Conservation (phyloP, 2,329 filamentous ascomycete species). For the Ceratocystis lukuohia region DNA sequence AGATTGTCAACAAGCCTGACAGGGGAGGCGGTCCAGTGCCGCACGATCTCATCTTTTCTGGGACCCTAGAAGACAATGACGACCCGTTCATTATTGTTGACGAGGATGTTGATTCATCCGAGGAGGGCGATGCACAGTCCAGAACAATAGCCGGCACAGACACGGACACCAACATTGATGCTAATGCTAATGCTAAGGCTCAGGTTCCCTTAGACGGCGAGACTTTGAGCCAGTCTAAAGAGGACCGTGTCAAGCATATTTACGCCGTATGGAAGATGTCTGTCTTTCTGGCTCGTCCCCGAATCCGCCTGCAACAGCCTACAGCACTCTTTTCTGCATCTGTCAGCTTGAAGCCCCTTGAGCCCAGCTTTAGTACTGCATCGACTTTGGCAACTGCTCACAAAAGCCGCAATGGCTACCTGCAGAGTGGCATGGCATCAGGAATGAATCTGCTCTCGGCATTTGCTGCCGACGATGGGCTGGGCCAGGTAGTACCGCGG, state of each 20-base stretch:
- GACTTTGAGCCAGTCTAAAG: constrained; percentile 14
- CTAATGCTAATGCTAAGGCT: constrained; percentile 17
- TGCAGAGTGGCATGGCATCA: constrained; percentile 54
- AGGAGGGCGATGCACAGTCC: constrained; percentile 21
- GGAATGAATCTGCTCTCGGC: constrained; percentile 67
- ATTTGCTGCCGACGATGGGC: constrained; percentile 51
- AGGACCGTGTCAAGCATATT: constrained; percentile 28
- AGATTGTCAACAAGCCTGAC: constrained; percentile 46
- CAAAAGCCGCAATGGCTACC: constrained; percentile 33
- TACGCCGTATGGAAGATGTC: constrained; percentile 48
- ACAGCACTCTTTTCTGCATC: constrained; percentile 51
- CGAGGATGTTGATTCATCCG: constrained; percentile 27
- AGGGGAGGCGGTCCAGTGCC: constrained; percentile 31
- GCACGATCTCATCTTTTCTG: constrained; percentile 46
- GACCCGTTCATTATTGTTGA: constrained; percentile 40
- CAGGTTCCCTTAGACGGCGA: constrained; percentile 21
- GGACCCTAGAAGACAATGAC: constrained; percentile 35
- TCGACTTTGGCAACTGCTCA: constrained; percentile 10
- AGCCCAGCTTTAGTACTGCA: neutral
- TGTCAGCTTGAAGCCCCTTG: constrained; percentile 43
- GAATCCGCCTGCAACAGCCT: constrained; percentile 53
- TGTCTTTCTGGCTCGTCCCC: constrained; percentile 44
- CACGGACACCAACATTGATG: too few species aligned
- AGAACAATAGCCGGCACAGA: neutral
- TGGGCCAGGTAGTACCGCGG: constrained; percentile 48